These are phyloP conservation scores for Aspergillus cristatus DNA, from an alignment of 495 filamentous ascomycete genomes.

Conservation along the genomic window DNA sequence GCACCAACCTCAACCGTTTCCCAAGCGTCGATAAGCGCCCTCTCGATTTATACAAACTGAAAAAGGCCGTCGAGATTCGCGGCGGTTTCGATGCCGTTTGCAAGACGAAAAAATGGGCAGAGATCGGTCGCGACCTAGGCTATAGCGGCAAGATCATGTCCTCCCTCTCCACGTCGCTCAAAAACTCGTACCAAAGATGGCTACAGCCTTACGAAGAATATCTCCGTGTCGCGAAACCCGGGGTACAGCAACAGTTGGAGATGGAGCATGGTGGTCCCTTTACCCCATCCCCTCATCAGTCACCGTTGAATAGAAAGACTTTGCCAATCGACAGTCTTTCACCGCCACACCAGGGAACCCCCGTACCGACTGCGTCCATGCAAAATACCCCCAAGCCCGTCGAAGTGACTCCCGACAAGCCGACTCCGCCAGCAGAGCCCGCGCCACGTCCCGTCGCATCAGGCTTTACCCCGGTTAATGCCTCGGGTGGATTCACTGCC, in stretches of 20 bases:
- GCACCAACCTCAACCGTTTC: conserved; percentile 84
- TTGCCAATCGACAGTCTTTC: conserved; percentile 51
- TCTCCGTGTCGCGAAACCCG: conserved; percentile 81
- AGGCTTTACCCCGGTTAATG: conserved; percentile 79
- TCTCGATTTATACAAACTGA: conserved; percentile 88
- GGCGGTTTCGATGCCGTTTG: conserved; percentile 95
- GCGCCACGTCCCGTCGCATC: conserved; percentile 45
- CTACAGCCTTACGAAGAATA: conserved; percentile 96
- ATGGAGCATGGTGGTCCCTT: conserved; percentile 87
- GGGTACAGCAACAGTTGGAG: conserved; percentile 93
- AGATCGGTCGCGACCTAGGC: conserved; percentile 92
- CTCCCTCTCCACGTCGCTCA: conserved; percentile 95
- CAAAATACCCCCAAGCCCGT: conserved; percentile 55
- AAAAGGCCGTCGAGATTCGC: conserved; percentile 89
- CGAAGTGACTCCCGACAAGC: conserved; percentile 34
- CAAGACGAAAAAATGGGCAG: conserved; percentile 97
- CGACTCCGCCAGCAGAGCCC: conserved; percentile 37
- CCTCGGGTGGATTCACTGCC: conserved; percentile 64
- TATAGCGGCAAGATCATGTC: conserved; percentile 99
- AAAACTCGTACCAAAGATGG: conserved; percentile 96
- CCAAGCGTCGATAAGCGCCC: conserved; percentile 98
- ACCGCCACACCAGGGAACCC: conserved; percentile 58
- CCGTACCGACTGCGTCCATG: conserved; percentile 59
- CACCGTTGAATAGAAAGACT: conserved; percentile 64
- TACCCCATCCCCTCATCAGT: conserved; percentile 83